Percentiles rank a stretch among this genome's conserved stretches.
These are phyloP conservation scores for Auricularia sp. DNA, from an alignment of 768 basidiomycete genomes.

Conservation along the genomic window DNA sequence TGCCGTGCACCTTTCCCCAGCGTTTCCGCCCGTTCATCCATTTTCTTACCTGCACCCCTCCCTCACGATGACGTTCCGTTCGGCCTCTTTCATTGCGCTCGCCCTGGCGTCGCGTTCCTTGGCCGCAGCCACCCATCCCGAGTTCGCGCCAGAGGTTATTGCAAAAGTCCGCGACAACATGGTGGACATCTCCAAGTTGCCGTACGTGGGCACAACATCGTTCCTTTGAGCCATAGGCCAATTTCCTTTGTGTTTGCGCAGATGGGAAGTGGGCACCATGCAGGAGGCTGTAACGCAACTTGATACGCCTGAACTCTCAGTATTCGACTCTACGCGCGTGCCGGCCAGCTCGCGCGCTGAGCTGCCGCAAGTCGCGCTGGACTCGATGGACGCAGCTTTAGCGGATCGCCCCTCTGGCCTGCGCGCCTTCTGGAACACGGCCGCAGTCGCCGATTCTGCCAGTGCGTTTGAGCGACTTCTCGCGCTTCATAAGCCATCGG, in stretches of 20 bases:
- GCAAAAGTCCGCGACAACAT: constrained; percentile 2
- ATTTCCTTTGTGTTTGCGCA: neutral
- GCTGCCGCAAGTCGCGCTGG: neutral
- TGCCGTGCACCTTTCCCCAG: too few relatives aligned
- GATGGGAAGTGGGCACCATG: constrained; percentile 17
- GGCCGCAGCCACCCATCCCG: neutral
- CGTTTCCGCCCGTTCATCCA: too few relatives aligned
- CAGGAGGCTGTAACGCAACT: constrained; percentile 17
- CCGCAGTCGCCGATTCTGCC: constrained; percentile 22
- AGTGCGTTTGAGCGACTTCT: constrained; percentile 7
- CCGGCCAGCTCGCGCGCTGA: neutral
- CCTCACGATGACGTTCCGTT: too few relatives aligned
- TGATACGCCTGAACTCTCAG: constrained; percentile 14
- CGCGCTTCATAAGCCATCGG: neutral
- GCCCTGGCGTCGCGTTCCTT: neutral
- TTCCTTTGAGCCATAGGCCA: neutral
- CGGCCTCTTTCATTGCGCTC: constrained; percentile 2
- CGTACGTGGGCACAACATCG: neutral
- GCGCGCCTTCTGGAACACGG: constrained; percentile 10
- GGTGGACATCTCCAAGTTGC: neutral
- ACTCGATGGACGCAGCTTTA: neutral
- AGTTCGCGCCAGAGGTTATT: neutral
- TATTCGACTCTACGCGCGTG: constrained; percentile 9
- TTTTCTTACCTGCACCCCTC: too few relatives aligned
- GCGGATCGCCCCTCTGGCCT: neutral